Base-by-base conservation (phyloP, 768 basidiomycete species). In the Gymnopilus dilepis region DNA sequence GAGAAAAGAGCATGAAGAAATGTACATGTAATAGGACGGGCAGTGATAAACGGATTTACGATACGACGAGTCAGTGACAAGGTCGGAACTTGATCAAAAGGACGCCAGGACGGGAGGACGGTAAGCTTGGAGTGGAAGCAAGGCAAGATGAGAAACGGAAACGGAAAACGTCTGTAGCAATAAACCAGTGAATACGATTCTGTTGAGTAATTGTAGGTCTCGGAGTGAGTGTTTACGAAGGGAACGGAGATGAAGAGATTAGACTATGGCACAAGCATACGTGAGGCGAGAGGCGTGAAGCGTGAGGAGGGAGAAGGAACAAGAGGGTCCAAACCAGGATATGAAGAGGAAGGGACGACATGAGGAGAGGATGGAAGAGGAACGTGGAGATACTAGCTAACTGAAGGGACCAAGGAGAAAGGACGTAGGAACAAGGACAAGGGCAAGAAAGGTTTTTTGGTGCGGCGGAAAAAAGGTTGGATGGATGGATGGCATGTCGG, bases 311-410 rank as follows among this genome's bases (percentile, higher is more conserved):
- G 33, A 38, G 52, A 50, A 38, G 34, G 31, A 58, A 28, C 30
- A 33, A 47, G 48, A 43, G n/a, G 26, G 47, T 50, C 47, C 47
- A 30, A 50, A 28, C 47, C 47, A 50, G 30, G 40, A 41, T 52
- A 60, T 47, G 58, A 59, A 40, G 37, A 38, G 33, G 47, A 22
- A 51, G 47, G 54, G 53, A 41, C 47, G 9, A 40, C 38, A 59
- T 17, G 58, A 52, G 56, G 41, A 47, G 41, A 33, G 12, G 45
- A 43, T 50, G 8, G 43, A 40, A 37, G 21, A 22, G n/a, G 17
- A 42, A 19, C n/a, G n/a, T 19, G 41, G 41, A 19, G 6, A 9
- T n/a, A n/a, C n/a, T n/a, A n/a, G n/a, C n/a, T n/a, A n/a, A n/a
- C n/a, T n/a, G n/a, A 37, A 37, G 34, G 15, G 34, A 15, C 34